Base-by-base conservation (phyloP, 2,329 filamentous ascomycete genomes). In the Microsporum canis region DNA sequence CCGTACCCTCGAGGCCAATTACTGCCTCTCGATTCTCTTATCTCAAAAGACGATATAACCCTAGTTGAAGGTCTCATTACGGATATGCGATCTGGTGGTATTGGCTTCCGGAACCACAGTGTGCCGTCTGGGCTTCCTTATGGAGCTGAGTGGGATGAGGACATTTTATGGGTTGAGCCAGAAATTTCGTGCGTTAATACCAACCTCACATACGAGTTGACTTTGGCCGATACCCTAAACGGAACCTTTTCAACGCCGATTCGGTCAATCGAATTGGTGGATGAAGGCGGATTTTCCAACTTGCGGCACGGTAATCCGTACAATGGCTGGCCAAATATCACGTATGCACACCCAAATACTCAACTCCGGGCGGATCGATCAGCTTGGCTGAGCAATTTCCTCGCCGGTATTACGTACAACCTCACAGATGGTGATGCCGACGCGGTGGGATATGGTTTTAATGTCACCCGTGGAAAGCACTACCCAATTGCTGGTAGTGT, bases 81-180 rank as follows among this genome's bases (percentile, higher is more conserved):
- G 0, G 76, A 79, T 61, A 71, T 71, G 45, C 65, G 67, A 23
- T 69, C 67, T 23, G 77, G 77, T 0, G 75, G 76, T 0, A 68
- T 79, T 8, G 77, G 77, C 1, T 75, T 79, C 7, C 71, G 78
- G 23, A 79, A 79, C 62, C 77, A 79, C 60, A 78, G 72, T 0
- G 60, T 72, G 0, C 78, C 78, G 1, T 34, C 62, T 0, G 27
- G 17, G n/a, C 66, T 63, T 0, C 62, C 71, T 2, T 71, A 68
- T 43, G 78, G 77, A 0, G 74, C 69, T 7, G 70, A 66, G 0
- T 80, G 78, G 78, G 66, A 68, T 0, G 79, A 81, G 61, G 77
- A 80, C 61, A 58, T 81, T 3, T 71, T 80, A 0, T 80, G 78
- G 63, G 63, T 80, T 5, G 73, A 78, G 63, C 79, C 78, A 0